These are phyloP conservation scores for Globisporangium cylindrosporum DNA, from an alignment of 352 stramenopile species.

Conservation along the genomic window DNA sequence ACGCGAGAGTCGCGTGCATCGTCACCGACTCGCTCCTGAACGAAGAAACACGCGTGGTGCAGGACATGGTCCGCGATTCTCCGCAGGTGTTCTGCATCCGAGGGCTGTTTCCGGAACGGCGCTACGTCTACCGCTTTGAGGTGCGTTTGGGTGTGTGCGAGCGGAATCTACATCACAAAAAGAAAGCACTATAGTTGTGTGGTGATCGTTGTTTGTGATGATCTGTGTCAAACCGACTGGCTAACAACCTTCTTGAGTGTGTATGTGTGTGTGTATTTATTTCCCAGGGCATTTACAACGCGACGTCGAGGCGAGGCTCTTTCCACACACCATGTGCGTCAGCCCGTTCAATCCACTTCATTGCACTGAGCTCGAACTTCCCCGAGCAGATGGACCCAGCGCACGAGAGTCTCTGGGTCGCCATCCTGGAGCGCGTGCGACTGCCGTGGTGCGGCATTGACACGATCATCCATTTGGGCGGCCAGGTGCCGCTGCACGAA, in stretches of 20 bases:
- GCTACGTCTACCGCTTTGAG: constrained; percentile 73
- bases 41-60: constrained; percentile 34
- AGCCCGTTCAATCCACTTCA: constrained; percentile 33
- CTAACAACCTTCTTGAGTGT: background rate
- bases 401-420: constrained; percentile 56
- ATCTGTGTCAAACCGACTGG: too few relatives aligned
- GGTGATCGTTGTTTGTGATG: background rate
- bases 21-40: constrained; percentile 64
- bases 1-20: constrained; percentile 51
- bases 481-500: constrained; percentile 74
- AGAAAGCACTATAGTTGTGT: background rate
- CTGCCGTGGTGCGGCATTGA: constrained; percentile 70
- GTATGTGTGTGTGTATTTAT: background rate
- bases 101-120: constrained; percentile 41
- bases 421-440: constrained; percentile 41
- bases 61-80: constrained; percentile 27
- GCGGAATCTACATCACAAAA: background rate
- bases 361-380: constrained; percentile 71
- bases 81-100: constrained; percentile 50
- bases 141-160: constrained; percentile 16
- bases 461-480: constrained; percentile 65
- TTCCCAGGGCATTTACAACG: constrained; percentile 53
- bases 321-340: constrained; percentile 54
- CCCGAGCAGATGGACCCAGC: constrained; percentile 56
- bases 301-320: constrained; percentile 38